phyloP scores from a whole-genome alignment of 306 rosid genomes.

The Fagus sylvatica region DNA sequence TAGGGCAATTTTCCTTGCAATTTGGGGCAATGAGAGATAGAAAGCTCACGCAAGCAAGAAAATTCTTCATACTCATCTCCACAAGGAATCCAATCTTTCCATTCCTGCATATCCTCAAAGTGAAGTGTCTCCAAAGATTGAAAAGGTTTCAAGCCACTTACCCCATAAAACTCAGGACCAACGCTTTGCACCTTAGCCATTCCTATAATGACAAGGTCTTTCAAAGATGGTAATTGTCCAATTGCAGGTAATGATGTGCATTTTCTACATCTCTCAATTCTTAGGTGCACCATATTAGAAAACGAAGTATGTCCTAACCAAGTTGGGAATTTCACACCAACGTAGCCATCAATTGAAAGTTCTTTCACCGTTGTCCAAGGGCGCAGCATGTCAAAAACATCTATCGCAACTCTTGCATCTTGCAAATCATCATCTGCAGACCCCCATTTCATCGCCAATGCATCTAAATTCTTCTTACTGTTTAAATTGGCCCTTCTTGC shows the following conservation, averaged over 20 bases:
- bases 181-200: not conserved
- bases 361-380: not conserved
- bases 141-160: not conserved
- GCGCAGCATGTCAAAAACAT: not conserved
- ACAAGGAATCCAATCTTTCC: not conserved
- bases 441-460: not conserved
- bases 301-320: slow-evolving; percentile 6
- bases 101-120: not conserved
- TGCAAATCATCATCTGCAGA: too few species aligned
- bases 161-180: not conserved
- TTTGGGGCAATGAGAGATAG: not conserved
- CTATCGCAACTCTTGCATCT: too few species aligned
- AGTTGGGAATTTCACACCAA: not conserved
- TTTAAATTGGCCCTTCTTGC: not conserved
- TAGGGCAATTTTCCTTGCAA: not conserved
- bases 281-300: not conserved
- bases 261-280: not conserved
- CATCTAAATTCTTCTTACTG: not conserved
- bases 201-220: not conserved
- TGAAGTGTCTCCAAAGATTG: not conserved
- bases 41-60: not conserved
- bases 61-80: fast-evolving
- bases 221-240: not conserved
- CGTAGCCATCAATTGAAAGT: not conserved
- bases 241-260: not conserved